A percentile compares a stretch with the other conserved stretches of the same genome.
Conservation (phyloP, 257 asterid genomes). For the Lantana camara region DNA sequence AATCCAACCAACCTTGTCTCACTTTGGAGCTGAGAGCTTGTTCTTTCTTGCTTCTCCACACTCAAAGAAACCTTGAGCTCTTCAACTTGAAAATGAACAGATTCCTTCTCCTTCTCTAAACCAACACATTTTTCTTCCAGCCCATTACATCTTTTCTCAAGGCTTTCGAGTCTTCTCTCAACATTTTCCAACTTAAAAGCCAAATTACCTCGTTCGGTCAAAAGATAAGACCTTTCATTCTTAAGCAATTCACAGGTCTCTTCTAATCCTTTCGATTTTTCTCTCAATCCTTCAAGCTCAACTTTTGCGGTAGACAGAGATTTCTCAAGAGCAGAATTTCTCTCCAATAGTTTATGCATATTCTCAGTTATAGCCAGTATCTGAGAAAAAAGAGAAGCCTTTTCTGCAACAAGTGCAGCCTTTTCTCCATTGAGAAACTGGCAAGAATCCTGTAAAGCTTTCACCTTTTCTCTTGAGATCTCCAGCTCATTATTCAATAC, state of each 20-base stretch:
- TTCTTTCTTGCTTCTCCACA: slow-evolving; percentile 75
- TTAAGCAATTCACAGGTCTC: slow-evolving; percentile 76
- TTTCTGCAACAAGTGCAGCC: slow-evolving; percentile 63
- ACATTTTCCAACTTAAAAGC: slow-evolving; percentile 63
- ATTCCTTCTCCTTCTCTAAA: slow-evolving; percentile 71
- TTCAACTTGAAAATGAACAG: slow-evolving; percentile 53
- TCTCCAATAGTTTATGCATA: slow-evolving; percentile 75
- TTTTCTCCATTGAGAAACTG: slow-evolving; percentile 65
- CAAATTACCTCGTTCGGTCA: slow-evolving; percentile 61
- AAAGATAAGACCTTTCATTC: slow-evolving; percentile 68
- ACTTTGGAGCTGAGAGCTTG: slow-evolving; percentile 47
- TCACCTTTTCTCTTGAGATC: slow-evolving; percentile 49
- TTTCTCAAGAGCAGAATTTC: slow-evolving; percentile 76
- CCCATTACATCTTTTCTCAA: slow-evolving; percentile 64
- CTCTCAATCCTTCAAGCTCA: slow-evolving; percentile 94
- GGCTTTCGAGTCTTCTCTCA: slow-evolving; percentile 54
- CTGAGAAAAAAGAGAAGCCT: slow-evolving; percentile 76
- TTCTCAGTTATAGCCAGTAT: slow-evolving; percentile 66
- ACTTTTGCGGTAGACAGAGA: slow-evolving; percentile 70
- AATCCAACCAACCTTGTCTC: slow-evolving; percentile 55
- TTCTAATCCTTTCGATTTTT: slow-evolving; percentile 82
- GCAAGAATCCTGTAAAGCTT: slow-evolving; percentile 57
- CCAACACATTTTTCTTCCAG: slow-evolving; percentile 69
- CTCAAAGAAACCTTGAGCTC: slow-evolving; percentile 58
- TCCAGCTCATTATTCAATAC: slow-evolving; percentile 59